Evolutionary conservation across 768 basidiomycete species (phyloP), one percentile per base, ranked within the genome.

Genomic region (Boletus patriciae): DNA sequence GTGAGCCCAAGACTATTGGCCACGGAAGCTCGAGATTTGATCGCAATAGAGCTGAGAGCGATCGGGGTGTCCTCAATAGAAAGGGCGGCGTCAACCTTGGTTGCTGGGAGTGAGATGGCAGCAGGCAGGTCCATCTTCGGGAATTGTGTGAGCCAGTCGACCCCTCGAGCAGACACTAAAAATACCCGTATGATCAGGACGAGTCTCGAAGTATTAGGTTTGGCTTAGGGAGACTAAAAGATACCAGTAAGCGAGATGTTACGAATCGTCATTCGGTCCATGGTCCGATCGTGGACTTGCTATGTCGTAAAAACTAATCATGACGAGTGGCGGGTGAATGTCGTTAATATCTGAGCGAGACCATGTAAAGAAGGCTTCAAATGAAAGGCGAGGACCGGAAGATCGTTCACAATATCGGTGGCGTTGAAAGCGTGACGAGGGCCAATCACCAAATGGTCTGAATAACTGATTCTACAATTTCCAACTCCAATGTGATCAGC

Each of bases 1-100:
- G 45, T n/a, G 21, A 54, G 46, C 31, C 31, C 31, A 31, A 31
- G 31, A 31, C 11, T 47, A 36, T 27, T 51, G 50, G 48, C 49
- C 46, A 50, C 54, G 12, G 48, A 49, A 27, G 40, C 37, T 29
- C 23, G 33, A 43, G 58, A 41, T 47, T 43, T 46, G 16, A 51
- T 50, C 25, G 51, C 44, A 19, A 57, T 37, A 37, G 52, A 16
- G 6, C n/a, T 47, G 13, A 58, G 54, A 27, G 55, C 33, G 19
- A 53, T 38, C 16, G 55, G 37, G 10, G 51, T 38, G 5, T 56
- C 48, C 27, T 52, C 50, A 7, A 46, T 34, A 25, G 49, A 50
- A 19, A 43, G 44, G 8, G 27, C 40, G 19, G 44, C 29, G 2
- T 48, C 50, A 12, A 29, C 43, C 16, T 55, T 52, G 11, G 31